Conservation (phyloP, 257 asterid genomes). For the Solanum virginianum region DNA sequence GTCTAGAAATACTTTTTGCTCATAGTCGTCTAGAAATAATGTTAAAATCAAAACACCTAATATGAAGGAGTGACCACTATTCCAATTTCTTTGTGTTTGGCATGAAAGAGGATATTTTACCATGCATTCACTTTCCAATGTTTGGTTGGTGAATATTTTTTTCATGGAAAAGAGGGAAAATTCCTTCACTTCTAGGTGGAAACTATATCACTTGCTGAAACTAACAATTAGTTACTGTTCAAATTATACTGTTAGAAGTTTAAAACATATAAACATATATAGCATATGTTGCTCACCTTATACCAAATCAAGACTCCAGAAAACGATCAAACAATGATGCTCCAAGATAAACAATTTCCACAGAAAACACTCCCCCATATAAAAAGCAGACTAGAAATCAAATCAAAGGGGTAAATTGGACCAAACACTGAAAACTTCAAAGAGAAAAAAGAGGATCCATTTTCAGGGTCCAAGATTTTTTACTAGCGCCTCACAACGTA, state of each 20-base stretch:
- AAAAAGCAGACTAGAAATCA: not conserved
- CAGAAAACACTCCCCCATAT: not conserved
- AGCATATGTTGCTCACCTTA: not conserved
- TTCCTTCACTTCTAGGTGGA: not conserved
- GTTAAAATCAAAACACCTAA: not conserved
- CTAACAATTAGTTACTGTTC: not conserved
- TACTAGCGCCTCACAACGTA: not conserved
- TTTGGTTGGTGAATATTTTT: not conserved
- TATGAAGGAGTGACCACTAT: not conserved
- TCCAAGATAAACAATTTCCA: not conserved
- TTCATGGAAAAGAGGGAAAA: not conserved
- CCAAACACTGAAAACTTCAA: not conserved
- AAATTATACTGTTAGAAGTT: no score
- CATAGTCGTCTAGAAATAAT: not conserved
- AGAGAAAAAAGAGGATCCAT: not conserved
- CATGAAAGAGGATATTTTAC: not conserved
- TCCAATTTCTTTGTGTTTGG: not conserved
- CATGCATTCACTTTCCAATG: not conserved
- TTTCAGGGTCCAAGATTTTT: not conserved
- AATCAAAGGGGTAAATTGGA: not conserved
- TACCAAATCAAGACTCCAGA: not conserved
- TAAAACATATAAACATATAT: not conserved
- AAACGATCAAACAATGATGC: not conserved
- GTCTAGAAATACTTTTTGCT: not conserved
- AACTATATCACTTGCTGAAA: not conserved